phyloP scores from a whole-genome alignment of 331 rosid species.

The Malus hybrid region DNA sequence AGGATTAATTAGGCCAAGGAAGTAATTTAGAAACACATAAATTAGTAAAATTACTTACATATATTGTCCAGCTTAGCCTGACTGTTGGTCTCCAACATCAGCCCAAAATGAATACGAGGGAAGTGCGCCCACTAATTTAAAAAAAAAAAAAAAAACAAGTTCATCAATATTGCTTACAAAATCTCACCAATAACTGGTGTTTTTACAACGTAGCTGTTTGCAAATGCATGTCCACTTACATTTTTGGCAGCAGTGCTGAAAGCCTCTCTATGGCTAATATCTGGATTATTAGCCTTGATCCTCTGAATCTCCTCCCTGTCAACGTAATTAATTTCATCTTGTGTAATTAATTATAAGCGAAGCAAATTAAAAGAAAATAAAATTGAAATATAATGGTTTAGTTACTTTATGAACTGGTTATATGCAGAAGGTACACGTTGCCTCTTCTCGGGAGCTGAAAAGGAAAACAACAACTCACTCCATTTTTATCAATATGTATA shows the following conservation, averaged over 20 bases:
- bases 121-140: constrained; percentile 84
- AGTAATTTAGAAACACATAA: background rate
- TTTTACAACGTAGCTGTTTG: background rate
- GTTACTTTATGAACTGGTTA: constrained; percentile 96
- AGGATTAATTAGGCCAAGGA: background rate
- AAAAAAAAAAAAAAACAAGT: background rate
- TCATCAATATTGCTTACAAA: background rate
- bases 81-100: constrained; percentile 80
- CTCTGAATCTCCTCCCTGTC: constrained; percentile 95
- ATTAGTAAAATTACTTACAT: constrained; percentile 18
- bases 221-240: constrained; percentile 22
- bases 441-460: constrained; percentile 99
- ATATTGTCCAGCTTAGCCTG: constrained; percentile 80
- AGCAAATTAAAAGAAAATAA: background rate
- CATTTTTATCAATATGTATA: background rate
- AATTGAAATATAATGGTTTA: background rate
- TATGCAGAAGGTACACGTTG: constrained; percentile 99
- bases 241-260: constrained; percentile 98
- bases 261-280: constrained; percentile 94
- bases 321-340: background rate
- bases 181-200: background rate
- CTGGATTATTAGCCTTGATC: constrained; percentile 96
- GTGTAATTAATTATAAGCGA: background rate
- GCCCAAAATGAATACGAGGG: constrained; percentile 92
- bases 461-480: constrained; percentile 49